Conservation (phyloP, 306 rosid genomes). For the Begonia fuchsioides region DNA sequence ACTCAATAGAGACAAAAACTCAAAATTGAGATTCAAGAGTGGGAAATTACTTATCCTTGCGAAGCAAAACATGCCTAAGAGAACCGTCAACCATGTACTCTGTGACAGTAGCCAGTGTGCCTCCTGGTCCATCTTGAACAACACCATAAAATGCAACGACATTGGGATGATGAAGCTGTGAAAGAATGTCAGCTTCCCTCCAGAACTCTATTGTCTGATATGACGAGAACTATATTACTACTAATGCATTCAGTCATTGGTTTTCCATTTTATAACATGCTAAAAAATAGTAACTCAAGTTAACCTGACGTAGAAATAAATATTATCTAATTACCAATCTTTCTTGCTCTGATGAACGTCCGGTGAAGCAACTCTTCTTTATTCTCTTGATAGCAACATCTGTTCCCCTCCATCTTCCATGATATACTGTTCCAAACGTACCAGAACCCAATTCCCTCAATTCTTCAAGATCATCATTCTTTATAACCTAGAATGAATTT, state of each 20-base stretch:
- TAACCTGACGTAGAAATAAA: slow-evolving; percentile 1
- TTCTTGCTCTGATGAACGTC: slow-evolving; percentile 86
- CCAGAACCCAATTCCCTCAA: slow-evolving; percentile 80
- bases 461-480: slow-evolving; percentile 87
- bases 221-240: neutral
- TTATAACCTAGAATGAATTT: slow-evolving; percentile 43
- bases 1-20: slow-evolving; percentile 3
- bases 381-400: slow-evolving; percentile 96
- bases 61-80: slow-evolving; percentile 74
- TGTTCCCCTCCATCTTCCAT: slow-evolving; percentile 92
- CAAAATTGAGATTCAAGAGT: slow-evolving; percentile 10
- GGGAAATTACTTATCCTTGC: slow-evolving; percentile 60
- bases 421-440: slow-evolving; percentile 91
- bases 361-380: slow-evolving; percentile 83
- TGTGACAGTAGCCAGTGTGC: slow-evolving; percentile 68
- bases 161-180: slow-evolving; percentile 93
- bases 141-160: slow-evolving; percentile 89
- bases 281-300: slow-evolving; percentile 6
- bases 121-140: slow-evolving; percentile 88
- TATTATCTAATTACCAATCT: slow-evolving; percentile 42
- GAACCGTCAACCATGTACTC: slow-evolving; percentile 92
- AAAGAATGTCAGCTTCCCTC: slow-evolving; percentile 90
- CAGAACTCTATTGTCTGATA: slow-evolving; percentile 71
- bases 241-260: neutral
- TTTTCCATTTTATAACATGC: slow-evolving; percentile 1